These are phyloP conservation scores for Aureobasidium leucospermi DNA, from an alignment of 2,329 filamentous ascomycete genomes.

Conservation along the genomic window DNA sequence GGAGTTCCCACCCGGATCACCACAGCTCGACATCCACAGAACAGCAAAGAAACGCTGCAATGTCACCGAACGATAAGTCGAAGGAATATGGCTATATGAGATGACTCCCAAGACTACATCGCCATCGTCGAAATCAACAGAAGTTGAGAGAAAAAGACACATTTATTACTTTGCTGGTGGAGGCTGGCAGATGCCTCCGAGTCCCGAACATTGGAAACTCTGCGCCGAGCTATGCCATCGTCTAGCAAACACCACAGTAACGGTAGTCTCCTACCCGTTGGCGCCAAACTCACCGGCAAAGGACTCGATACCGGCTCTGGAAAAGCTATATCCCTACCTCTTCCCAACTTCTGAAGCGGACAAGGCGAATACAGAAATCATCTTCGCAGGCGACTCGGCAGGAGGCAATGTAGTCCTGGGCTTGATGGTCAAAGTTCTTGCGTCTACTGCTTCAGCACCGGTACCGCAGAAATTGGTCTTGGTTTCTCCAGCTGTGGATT, in stretches of 20 bases:
- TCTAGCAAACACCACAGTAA: constrained; percentile 36
- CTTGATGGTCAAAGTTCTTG: constrained; percentile 33
- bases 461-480: constrained; percentile 34
- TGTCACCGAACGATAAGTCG: constrained; percentile 34
- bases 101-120: constrained; percentile 22
- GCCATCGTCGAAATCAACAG: constrained; percentile 8
- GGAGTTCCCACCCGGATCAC: constrained; percentile 32
- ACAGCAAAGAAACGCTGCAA: constrained; percentile 29
- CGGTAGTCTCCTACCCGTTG: constrained; percentile 47
- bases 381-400: constrained; percentile 49
- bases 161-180: constrained; percentile 52
- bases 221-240: constrained; percentile 38
- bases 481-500: constrained; percentile 45
- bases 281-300: constrained; percentile 47
- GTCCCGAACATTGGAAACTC: constrained; percentile 46
- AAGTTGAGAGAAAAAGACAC: constrained; percentile 21
- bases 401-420: constrained; percentile 47
- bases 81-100: constrained; percentile 42
- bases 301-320: constrained; percentile 40
- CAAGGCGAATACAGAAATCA: constrained; percentile 27
- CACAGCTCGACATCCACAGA: constrained; percentile 30
- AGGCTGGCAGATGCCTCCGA: constrained; percentile 47
- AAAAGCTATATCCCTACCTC: constrained; percentile 37
- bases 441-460: constrained; percentile 22
- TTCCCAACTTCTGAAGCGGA: constrained; percentile 32